These are phyloP conservation scores for Warburgia ugandensis DNA, from an alignment of 164 flowering plant genomes.

Conservation along the genomic window DNA sequence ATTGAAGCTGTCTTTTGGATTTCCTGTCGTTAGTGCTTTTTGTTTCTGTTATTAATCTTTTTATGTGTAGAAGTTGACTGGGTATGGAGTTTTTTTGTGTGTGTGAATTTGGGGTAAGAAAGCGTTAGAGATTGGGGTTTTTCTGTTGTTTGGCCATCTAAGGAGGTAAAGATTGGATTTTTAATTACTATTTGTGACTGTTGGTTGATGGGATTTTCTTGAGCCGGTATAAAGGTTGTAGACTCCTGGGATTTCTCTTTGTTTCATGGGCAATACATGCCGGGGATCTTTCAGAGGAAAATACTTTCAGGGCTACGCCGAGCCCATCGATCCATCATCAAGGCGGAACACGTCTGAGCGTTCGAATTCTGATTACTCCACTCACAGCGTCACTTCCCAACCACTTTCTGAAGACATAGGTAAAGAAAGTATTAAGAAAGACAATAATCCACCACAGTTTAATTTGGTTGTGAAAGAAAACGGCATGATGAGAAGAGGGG, in stretches of 20 bases:
- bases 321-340: conserved; percentile 52
- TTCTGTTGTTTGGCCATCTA: neutral
- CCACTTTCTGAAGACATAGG: conserved; percentile 30
- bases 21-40: neutral
- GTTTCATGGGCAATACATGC: conserved; percentile 99
- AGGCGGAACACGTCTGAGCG: conserved; percentile 31
- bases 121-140: conserved; percentile 1
- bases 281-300: conserved; percentile 76
- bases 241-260: conserved; percentile 13
- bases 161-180: too few relatives aligned
- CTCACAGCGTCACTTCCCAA: conserved; percentile 26
- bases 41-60: neutral
- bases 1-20: too few relatives aligned
- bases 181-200: neutral
- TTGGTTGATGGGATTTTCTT: conserved; percentile 1
- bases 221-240: conserved; percentile 28
- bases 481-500: conserved; percentile 69
- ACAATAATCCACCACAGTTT: conserved; percentile 5
- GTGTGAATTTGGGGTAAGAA: too few relatives aligned
- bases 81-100: neutral
- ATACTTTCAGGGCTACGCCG: conserved; percentile 45
- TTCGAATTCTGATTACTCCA: conserved; percentile 32
- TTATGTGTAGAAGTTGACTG: neutral
- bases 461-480: conserved; percentile 31
- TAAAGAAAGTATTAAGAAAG: conserved; percentile 30